Evolutionary conservation across 2,329 filamentous ascomycete genomes (phyloP), one percentile per base, ranked within the genome.

Genomic region (Pestalotiopsis sp.): DNA sequence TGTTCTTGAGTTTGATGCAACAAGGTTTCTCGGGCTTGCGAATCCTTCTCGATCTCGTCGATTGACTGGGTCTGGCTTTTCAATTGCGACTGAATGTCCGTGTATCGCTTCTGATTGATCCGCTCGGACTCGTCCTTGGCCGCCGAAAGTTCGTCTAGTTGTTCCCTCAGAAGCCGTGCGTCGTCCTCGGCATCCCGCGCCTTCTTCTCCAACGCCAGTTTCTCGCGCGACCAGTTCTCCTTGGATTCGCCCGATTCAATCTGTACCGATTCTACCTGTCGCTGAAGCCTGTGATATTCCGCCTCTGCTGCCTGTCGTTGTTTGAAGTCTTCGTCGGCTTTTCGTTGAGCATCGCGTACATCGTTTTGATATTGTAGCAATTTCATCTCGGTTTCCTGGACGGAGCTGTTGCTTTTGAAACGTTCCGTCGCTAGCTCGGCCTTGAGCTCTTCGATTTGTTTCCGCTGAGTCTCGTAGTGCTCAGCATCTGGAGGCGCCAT

Each of bases 391-490:
- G 93, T 91, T 76, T 98, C 95, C 74, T 97, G 93, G 75, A 95
- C 95, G 66, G 93, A 84, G 20, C 93, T 95, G 75, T 94, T 93
- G 72, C 97, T 86, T 69, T 95, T 93, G 82, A 98, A 99, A 70
- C 91, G 91, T 65, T 98, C 84, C 0, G 94, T 93, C 70, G 95
- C 96, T 57, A 98, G 85, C 80, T 98, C 94, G 2, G 95, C 93
- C 76, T 95, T 95, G 31, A 98, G 86, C 72, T 95, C 92, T 76
- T 98, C 95, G 69, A 87, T 88, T 45, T 83, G 83, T 67, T 82
- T 85, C 63, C 85, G 83, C 76, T 87, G 88, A 60, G 83, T 84
- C 75, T 90, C 88, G 75, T 89, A 88, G 67, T 86, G 84, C 69
- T 89, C 85, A n/a, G 84, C 84, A 69, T 89, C 88, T 1, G 86